Evolutionary conservation across 192 early-diverging fungal genomes (phyloP).

Genomic region (Coemansia sp.): DNA sequence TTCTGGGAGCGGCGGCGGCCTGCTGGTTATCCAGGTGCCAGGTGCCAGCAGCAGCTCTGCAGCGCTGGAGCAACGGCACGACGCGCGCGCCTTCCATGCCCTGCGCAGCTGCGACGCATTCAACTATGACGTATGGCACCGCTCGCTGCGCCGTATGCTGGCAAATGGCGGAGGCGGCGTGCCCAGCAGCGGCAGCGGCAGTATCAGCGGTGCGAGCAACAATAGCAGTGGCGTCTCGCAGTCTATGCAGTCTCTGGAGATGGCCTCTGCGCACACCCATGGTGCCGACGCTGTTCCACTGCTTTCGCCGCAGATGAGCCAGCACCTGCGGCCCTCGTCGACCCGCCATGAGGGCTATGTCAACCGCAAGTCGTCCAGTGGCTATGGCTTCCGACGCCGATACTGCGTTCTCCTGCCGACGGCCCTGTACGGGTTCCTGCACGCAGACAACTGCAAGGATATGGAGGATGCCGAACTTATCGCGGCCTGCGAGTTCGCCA

Average conservation of each 20-base stretch:
- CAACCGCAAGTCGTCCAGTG: slow-evolving; percentile 37
- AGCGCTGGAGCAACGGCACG: slow-evolving; percentile 9
- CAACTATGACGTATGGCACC: slow-evolving; percentile 40
- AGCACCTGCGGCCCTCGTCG: slow-evolving; percentile 18
- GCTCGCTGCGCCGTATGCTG: slow-evolving; percentile 25
- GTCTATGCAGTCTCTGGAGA: slow-evolving; percentile 4
- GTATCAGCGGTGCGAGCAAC: slow-evolving; percentile 33
- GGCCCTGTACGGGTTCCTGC: slow-evolving; percentile 33
- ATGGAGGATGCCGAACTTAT: slow-evolving; percentile 10
- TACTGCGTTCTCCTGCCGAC: slow-evolving; percentile 36
- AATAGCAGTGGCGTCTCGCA: slow-evolving; percentile 13
- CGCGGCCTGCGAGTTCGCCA: slow-evolving; percentile 35
- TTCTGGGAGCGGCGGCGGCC: slow-evolving; percentile 17
- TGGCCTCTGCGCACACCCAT: background rate
- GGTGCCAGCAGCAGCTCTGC: slow-evolving; percentile 5
- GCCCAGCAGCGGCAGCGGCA: slow-evolving; percentile 26
- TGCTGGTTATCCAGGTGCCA: slow-evolving; percentile 38
- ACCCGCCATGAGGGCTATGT: slow-evolving; percentile 45
- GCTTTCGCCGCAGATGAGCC: slow-evolving; percentile 23
- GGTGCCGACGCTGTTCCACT: slow-evolving; percentile 6
- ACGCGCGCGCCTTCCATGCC: no score
- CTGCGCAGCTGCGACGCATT: slow-evolving; percentile 24
- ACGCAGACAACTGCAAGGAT: slow-evolving; percentile 32
- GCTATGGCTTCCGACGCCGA: slow-evolving; percentile 50
- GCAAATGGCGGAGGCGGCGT: slow-evolving; percentile 13